phyloP scores from a whole-genome alignment of 2,329 filamentous ascomycete genomes.

The Aspergillus intermedius region DNA sequence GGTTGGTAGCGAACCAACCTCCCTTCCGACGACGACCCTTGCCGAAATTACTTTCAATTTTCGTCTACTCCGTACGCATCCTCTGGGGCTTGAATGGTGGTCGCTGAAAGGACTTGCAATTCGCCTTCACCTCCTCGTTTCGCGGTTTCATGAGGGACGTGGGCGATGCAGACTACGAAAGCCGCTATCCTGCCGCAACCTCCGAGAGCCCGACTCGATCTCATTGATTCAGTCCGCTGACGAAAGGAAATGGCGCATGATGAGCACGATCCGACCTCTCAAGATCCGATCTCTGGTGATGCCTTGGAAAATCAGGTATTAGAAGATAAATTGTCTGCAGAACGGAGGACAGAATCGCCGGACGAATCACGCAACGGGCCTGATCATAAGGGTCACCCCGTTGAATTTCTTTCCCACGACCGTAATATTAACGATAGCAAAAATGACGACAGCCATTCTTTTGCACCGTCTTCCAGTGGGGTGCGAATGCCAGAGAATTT shows the following conservation, averaged over 20 bases:
- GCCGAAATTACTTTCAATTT: not conserved
- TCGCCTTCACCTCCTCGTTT: not conserved
- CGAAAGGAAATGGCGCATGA: slow-evolving; percentile 26
- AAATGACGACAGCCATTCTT: not conserved
- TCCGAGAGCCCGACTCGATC: slow-evolving; percentile 16
- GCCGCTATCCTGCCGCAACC: slow-evolving; percentile 12
- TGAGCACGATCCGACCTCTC: slow-evolving; percentile 19
- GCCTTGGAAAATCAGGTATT: slow-evolving; percentile 15
- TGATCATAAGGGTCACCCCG: slow-evolving; percentile 15
- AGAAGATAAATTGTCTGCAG: slow-evolving; percentile 14
- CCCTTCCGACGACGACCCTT: slow-evolving; percentile 1
- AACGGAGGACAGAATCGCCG: slow-evolving; percentile 8
- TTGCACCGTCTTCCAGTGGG: slow-evolving; percentile 13
- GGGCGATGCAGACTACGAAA: slow-evolving; percentile 21
- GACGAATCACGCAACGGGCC: slow-evolving; percentile 8
- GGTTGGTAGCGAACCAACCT: not conserved
- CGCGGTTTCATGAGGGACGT: slow-evolving; percentile 8
- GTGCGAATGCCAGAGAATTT: slow-evolving; percentile 14
- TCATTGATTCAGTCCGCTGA: slow-evolving; percentile 13
- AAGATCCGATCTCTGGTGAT: slow-evolving; percentile 13
- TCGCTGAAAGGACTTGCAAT: not conserved
- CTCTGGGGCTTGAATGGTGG: not conserved
- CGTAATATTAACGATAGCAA: not conserved
- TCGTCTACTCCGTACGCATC: too few relatives aligned
- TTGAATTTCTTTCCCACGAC: slow-evolving; percentile 12